These are phyloP conservation scores for Bromus sterilis DNA, from an alignment of 176 grass and related monocot species.

Conservation along the genomic window DNA sequence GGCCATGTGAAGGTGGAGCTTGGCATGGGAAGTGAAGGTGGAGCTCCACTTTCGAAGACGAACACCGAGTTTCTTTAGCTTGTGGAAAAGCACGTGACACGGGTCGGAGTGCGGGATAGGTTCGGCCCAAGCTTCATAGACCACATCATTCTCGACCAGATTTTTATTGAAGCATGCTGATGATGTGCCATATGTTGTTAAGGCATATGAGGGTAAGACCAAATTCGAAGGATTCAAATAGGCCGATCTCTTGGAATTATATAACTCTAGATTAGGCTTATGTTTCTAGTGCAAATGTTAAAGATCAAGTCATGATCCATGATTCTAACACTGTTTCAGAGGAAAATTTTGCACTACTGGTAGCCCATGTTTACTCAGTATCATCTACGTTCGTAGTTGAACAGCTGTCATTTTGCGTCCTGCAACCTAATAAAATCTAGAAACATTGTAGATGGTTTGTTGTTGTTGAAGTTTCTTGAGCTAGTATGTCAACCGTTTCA, in stretches of 20 bases:
- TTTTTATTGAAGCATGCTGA: conserved; percentile 20
- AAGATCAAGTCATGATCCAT: neutral
- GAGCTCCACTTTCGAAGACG: no score
- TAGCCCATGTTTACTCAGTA: neutral
- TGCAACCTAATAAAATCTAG: neutral
- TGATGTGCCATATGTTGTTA: conserved; percentile 37
- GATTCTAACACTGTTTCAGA: neutral
- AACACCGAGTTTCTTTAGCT: no score
- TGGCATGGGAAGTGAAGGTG: no score
- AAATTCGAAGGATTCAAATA: conserved; percentile 37
- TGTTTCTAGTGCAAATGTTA: neutral
- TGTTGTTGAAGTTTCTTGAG: neutral
- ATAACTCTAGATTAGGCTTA: neutral
- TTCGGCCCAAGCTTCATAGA: no score
- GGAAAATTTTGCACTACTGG: neutral
- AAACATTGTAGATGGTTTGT: neutral
- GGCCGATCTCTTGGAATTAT: neutral
- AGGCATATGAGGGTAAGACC: conserved; percentile 42
- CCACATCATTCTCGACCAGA: neutral
- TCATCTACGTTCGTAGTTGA: neutral
- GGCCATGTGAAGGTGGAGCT: no score
- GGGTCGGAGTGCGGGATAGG: no score
- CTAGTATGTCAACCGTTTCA: neutral
- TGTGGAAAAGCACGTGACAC: no score
- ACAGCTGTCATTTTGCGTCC: neutral